Base-by-base conservation (phyloP, 345 rosid species). In the Brassica carinata region DNA sequence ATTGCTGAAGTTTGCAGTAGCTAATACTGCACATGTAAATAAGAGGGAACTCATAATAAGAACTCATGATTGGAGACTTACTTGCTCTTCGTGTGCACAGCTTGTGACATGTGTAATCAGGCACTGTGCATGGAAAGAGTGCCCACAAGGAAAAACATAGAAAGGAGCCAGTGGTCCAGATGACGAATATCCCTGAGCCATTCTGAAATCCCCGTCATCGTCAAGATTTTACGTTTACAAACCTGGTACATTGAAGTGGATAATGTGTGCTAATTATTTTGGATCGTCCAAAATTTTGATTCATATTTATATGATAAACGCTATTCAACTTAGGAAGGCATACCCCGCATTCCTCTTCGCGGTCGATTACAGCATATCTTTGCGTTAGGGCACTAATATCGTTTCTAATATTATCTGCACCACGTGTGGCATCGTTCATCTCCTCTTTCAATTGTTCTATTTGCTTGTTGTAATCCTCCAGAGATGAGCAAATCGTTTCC, bases 341-440 rank as follows among this genome's bases (percentile, higher is more conserved):
- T 96, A 96, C 99, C 94, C 99, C 98, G 51, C 99, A 94, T 77
- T 94, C 97, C 86, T 96, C 97, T 0, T 91, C 97, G 0, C 89
- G 94, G 59, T 92, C 92, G 55, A 96, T 90, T 59, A 93, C 95
- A 29, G 97, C 94, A 75, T 89, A 96, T 96, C 98, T 88, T 86
- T 96, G 99, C 86, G 99, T 92, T 69, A 96, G 90, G 57, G 98
- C 97, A 82, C 93, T 90, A 43, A 94, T 96, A 84, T 96, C 99
- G 79, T 92, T 96, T 92, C 98, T 88, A 75, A 96, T 96, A 83
- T 92, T 92, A 84, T 96, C 99, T 77, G 99, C 99, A 79, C 99
- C 98, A 85, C 92, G 99, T 30, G 99, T 96, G 63, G 99, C 98
- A 82, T 96, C 97, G 85, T 96, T 91, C 99, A 96, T 96, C 87